Evolutionary conservation across 2,329 filamentous ascomycete genomes (phyloP), one percentile per base, ranked within the genome.

Genomic region (Trichoderma atroviride): DNA sequence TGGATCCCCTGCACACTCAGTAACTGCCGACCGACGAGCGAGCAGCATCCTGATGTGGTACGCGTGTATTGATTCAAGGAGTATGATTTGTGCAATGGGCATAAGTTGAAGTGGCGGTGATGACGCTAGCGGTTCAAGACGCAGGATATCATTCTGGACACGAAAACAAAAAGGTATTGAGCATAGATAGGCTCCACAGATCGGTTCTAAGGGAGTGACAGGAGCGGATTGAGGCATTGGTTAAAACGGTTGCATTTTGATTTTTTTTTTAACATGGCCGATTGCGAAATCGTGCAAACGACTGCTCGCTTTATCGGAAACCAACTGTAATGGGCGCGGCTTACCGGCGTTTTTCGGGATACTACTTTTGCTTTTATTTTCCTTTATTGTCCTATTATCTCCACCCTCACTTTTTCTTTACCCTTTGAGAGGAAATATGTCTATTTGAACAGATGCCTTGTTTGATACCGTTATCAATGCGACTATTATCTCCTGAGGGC

Each of bases 1-100:
- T 91, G 78, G 90, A 92, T 77, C 90, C 90, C 29, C 82, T 92
- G 74, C 84, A 88, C 72, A 78, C 74, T 50, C 75, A 71, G 24
- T 80, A 76, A 70, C 40, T 60, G 62, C 67, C 35, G 13, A 50
- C 29, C 27, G 27, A 58, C 4, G 40, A 58, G 53, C 53, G 53
- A 58, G 37, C 63, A 66, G 33, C n/a, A n/a, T 29, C 16, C 35
- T 9, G 53, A 50, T 9, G 40, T 27, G 60, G 60, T 58, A 47
- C 35, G 52, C 16, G 40, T 58, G 37, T 66, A 13, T 66, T 22
- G 53, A n/a, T 37, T 58, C 29, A 35, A 24, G 55, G 63, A 50
- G 40, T 58, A 40, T 65, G 35, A 63, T 65, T 40, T 65, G 16
- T 37, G 47, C 60, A 60, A 43, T 56, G 55, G 53, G 22, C 24